Evolutionary conservation across 2,329 filamentous ascomycete species (phyloP), one percentile per base, ranked within the genome.

Genomic region (Hymenoscyphus fraxineus): DNA sequence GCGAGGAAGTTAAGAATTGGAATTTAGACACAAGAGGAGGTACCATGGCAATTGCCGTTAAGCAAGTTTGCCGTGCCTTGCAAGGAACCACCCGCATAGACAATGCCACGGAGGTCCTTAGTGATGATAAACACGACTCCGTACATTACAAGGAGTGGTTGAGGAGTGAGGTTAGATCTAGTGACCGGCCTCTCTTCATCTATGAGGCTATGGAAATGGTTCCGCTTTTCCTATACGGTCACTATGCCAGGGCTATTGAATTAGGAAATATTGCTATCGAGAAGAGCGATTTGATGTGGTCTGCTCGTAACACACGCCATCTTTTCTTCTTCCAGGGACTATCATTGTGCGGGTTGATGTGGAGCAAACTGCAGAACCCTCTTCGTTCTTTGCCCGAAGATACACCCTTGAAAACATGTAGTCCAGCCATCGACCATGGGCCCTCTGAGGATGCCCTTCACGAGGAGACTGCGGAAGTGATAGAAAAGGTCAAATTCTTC

Each of bases 1-100:
- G 88, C 66, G 85, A 92, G 66, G 90, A 93, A 67, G 85, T 91
- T 64, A 85, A 85, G 1, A 86, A 88, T 59, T 93, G 90, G 90
- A 80, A 87, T 58, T 79, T 82, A 56, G 90, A 93, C 70, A 83
- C 88, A 1, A 82, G 89, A 64, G 91, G 91, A 16, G 91, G 91
- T 2, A 86, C 86, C 0, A 79, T 92, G 60, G 78, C 93, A 6
- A 84, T 90, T 65, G 82, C 84, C 2, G 80, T 88, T 3, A 80
- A 88, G 59, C 90, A 93, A 73, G 82, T 85, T 31, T 84, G 83
- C 60, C 84, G 89, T 59, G 88, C 91, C 27, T 77, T 93, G 22
- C 89, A 92, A 73, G 91, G 91, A 62, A 93, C 92, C 75, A 93
- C 91, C 0, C 77, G 77, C 2, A 76, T 78, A 12, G 78, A 82